Evolutionary conservation across 176 grass and related monocot genomes (phyloP), one percentile per base, ranked within the genome.

Genomic region (Hyparrhenia diplandra): DNA sequence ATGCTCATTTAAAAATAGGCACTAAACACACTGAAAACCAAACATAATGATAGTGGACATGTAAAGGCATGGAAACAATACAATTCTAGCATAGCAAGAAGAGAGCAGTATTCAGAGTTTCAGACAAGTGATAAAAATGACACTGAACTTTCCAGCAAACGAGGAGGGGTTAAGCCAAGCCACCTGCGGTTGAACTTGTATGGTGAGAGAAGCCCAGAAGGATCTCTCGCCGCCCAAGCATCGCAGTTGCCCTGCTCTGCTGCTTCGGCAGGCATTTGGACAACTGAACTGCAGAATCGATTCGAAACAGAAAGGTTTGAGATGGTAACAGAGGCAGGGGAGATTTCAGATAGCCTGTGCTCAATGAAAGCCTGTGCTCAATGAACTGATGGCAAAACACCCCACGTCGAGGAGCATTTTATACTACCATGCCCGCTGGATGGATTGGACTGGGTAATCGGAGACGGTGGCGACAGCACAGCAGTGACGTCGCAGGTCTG

Each of bases 221-320:
- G 47, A 84, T 92, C 88, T 52, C 54, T 90, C 1, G 90, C 93
- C 5, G 93, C 93, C 93, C 93, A 96, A 40, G 67, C 83, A 14
- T 88, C 28, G 66, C 93, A 96, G 79, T 92, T 90, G 24, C 79
- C 80, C 10, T 7, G 60, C 34, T 74, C 87, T 43, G 74, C 87
- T 52, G 23, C 41, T 51, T 81, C 73, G 37, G 62, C 65, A 76
- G 86, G 85, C 93, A 92, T 96, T 27, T 9, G 28, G 17, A 9
- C n/a, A n/a, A n/a, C 4, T 40, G 1, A 51, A 75, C 71, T 87
- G 78, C 71, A 46, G 49, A 72, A 73, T 16, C 69, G 10, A 46
- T 2, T 2, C 6, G 24, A 13, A 16, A 45, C 37, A 27, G 13
- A 29, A 27, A 55, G 40, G 7, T n/a, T 69, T 37, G 5, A 8